A percentile compares a stretch with the other conserved stretches of the same genome.
phyloP scores from a whole-genome alignment of 2,329 filamentous ascomycete genomes.

The Fusarium fujikuroi region DNA sequence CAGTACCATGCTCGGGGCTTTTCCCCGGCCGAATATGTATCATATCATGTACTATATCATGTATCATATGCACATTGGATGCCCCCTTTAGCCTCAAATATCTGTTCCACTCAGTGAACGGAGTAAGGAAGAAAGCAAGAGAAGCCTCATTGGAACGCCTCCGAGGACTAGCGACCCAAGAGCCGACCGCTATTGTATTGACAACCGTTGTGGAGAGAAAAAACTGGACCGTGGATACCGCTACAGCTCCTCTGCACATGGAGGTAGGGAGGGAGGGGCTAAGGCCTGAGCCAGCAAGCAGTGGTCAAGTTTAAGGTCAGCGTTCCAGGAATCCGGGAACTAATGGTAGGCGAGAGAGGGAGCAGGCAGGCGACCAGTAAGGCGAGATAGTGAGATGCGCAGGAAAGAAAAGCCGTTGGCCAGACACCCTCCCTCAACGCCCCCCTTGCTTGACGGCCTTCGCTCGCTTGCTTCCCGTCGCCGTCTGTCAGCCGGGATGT shows the following conservation, averaged over 20 bases:
- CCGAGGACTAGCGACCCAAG: constrained; percentile 20
- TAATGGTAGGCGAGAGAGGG: constrained; percentile 42
- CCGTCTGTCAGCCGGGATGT: constrained; percentile 40
- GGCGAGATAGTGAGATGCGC: constrained; percentile 43
- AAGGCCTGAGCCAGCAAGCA: constrained; percentile 20
- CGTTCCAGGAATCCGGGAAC: constrained; percentile 43
- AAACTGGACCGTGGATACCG: constrained; percentile 29
- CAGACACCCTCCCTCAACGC: constrained; percentile 13
- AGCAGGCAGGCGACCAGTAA: constrained; percentile 24
- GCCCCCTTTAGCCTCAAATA: constrained; percentile 27
- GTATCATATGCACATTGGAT: constrained; percentile 24
- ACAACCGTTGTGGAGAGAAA: constrained; percentile 36
- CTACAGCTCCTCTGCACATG: constrained; percentile 9
- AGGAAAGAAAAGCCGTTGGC: constrained; percentile 34
- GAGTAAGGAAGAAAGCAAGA: constrained; percentile 4
- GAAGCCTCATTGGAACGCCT: constrained; percentile 31
- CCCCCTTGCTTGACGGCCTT: constrained; percentile 37
- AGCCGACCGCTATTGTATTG: constrained; percentile 37
- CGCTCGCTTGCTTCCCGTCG: constrained; percentile 45
- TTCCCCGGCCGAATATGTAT: constrained; percentile 14
- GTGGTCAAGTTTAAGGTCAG: constrained; percentile 27
- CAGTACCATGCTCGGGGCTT: constrained; percentile 10
- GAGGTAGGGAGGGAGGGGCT: constrained; percentile 17
- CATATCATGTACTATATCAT: constrained; percentile 19
- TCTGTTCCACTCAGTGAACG: constrained; percentile 13